Conservation (phyloP, 2,329 filamentous ascomycete genomes). For the Mycosphaerelloides madeirae region DNA sequence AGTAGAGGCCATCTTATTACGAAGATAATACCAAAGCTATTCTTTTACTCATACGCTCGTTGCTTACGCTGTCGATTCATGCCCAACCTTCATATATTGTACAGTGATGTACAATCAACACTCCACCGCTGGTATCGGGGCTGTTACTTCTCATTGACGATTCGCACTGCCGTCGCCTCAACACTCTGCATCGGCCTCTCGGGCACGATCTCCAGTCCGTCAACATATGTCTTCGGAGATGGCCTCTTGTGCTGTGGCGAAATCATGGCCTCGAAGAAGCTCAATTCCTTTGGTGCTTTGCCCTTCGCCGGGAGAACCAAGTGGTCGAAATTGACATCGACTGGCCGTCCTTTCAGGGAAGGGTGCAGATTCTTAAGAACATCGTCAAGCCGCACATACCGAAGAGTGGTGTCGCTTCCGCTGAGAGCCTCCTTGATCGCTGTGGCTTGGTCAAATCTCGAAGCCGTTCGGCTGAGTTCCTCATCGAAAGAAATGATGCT, state of each 20-base stretch:
- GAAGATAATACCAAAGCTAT: too few relatives aligned
- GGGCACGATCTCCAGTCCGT: background rate
- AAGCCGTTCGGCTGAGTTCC: conserved; percentile 7
- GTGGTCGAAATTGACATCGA: conserved; percentile 18
- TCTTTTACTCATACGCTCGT: too few relatives aligned
- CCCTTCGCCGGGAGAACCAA: conserved; percentile 1
- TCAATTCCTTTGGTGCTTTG: conserved; percentile 2
- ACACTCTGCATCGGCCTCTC: background rate
- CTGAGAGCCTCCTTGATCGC: conserved; percentile 15
- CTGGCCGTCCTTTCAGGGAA: conserved; percentile 3
- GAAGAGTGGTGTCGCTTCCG: conserved; percentile 11
- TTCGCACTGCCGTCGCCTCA: background rate
- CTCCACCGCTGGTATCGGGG: too few relatives aligned
- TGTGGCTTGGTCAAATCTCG: conserved; percentile 7
- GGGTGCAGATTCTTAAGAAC: conserved; percentile 16
- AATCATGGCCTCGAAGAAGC: conserved; percentile 9
- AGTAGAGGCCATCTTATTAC: too few relatives aligned
- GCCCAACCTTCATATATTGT: too few relatives aligned
- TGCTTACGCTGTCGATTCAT: too few relatives aligned
- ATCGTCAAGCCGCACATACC: conserved; percentile 20
- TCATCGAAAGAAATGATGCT: conserved; percentile 13
- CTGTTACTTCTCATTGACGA: conserved; percentile 1
- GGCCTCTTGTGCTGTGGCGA: conserved; percentile 5
- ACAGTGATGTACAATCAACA: too few relatives aligned
- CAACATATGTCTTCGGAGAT: conserved; percentile 7